phyloP scores from a whole-genome alignment of 2,329 filamentous ascomycete species.

The Dothidotthia symphoricarpi region DNA sequence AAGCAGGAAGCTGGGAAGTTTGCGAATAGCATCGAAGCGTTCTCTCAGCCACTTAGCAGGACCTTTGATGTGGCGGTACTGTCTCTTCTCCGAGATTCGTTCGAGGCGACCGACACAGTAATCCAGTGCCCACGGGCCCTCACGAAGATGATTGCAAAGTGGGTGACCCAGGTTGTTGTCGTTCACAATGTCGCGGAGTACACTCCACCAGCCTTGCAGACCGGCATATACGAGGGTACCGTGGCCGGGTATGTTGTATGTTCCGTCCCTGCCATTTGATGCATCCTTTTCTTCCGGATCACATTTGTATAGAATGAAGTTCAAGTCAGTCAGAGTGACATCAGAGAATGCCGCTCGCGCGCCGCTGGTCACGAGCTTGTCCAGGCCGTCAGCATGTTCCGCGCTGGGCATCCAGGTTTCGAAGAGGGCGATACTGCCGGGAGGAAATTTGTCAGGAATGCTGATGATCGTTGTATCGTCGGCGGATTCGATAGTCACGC shows the following conservation, averaged over 20 bases:
- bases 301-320: constrained; percentile 86
- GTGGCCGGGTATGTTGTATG: constrained; percentile 80
- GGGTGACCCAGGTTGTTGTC: constrained; percentile 92
- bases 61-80: constrained; percentile 61
- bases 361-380: constrained; percentile 81
- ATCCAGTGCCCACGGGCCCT: constrained; percentile 90
- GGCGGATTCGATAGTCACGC: constrained; percentile 69
- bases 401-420: constrained; percentile 93
- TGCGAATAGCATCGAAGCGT: constrained; percentile 81
- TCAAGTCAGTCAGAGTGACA: constrained; percentile 77
- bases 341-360: constrained; percentile 74
- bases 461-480: constrained; percentile 75
- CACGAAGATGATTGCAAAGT: constrained; percentile 85
- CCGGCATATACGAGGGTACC: constrained; percentile 90
- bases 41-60: constrained; percentile 77
- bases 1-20: constrained; percentile 82
- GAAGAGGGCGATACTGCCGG: constrained; percentile 90
- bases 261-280: constrained; percentile 78
- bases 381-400: constrained; percentile 78
- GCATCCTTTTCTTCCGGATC: constrained; percentile 83
- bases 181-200: constrained; percentile 77
- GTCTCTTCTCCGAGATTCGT: constrained; percentile 62
- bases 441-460: constrained; percentile 79
- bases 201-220: constrained; percentile 98
- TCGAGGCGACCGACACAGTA: constrained; percentile 80